Base-by-base conservation (phyloP, 495 filamentous ascomycete species). In the Talaromyces nanjingensis region DNA sequence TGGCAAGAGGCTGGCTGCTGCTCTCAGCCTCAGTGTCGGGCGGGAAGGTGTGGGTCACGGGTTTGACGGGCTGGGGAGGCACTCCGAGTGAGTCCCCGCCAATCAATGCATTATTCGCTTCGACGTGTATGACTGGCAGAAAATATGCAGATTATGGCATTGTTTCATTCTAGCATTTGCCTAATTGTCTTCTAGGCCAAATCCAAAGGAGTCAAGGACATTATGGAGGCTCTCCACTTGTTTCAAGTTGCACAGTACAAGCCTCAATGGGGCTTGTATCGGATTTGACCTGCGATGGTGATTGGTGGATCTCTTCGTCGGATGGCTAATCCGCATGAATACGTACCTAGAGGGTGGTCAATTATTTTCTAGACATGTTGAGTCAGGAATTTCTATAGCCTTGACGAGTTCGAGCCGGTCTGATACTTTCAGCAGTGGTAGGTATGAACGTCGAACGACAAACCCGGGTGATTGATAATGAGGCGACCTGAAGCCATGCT, bases 11-110 rank as follows among this genome's bases (percentile, higher is more conserved):
- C 56, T 59, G 27, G 49, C 37, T 53, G 47, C 47, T 53, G 49
- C 6, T 11, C 7, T 33, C 31, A 8, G 22, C 3, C 27, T 27
- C 27, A 27, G 27, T 5, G 54, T 24, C 16, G 27, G 24, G 27
- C 56, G 52, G 52, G 52, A 59, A 59, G 56, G 27, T 59, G 56
- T 59, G 56, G 56, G 56, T 59, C 56, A 59, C 56, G 56, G 31
- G 56, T 59, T 22, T 59, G 27, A 12, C 56, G 56, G 24, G 56
- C 56, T 59, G 31, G 27, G 31, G 31, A 37, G 22, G 4, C 22
- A 20, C 49, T 25, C 49, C 49, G 49, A 42, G n/a, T 27, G 53
- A n/a, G 53, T 49, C 45, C n/a, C 45, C 45, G 45, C 56, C 56
- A 59, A 59, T 59, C 56, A 25, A 7, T 33, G 1, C 29, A 31